A percentile compares a stretch with the other conserved stretches of the same genome.
Conservation (phyloP, 768 basidiomycete genomes). For the Tricholoma bakamatsutake region DNA sequence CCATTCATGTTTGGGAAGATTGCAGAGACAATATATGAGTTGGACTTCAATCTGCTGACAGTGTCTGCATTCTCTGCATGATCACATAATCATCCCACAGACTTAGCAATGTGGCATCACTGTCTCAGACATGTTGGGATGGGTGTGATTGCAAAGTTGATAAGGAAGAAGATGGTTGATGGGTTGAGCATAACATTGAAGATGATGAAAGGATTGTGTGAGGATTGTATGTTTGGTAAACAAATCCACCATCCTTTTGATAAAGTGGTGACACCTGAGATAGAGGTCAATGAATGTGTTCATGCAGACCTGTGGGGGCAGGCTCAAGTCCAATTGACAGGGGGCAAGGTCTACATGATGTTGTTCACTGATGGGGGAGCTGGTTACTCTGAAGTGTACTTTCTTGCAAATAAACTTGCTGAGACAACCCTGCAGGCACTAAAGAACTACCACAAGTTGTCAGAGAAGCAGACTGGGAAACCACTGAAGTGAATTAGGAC, state of each 20-base stretch:
- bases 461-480: slow-evolving; percentile 13
- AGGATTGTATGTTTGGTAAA: slow-evolving; percentile 20
- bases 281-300: neutral
- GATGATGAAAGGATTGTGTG: slow-evolving; percentile 7
- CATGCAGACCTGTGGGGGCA: slow-evolving; percentile 22
- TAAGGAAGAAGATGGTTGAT: slow-evolving; percentile 13
- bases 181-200: slow-evolving; percentile 14
- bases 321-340: slow-evolving; percentile 6
- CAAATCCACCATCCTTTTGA: slow-evolving; percentile 18
- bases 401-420: slow-evolving; percentile 18
- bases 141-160: slow-evolving; percentile 8
- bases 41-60: no score
- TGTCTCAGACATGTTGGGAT: slow-evolving; percentile 17
- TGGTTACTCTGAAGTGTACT: slow-evolving; percentile 9
- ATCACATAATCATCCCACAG: no score
- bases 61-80: no score
- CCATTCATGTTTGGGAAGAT: no score
- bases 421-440: slow-evolving; percentile 11
- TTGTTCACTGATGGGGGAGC: slow-evolving; percentile 16
- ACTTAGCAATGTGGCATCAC: slow-evolving; percentile 25
- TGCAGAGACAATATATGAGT: no score
- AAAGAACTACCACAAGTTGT: slow-evolving; percentile 4
- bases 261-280: slow-evolving; percentile 10
- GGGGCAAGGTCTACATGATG: slow-evolving; percentile 20
- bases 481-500: slow-evolving; percentile 10